phyloP scores from a whole-genome alignment of 805 yeast genomes.

The Maudiozyma bulderi region DNA sequence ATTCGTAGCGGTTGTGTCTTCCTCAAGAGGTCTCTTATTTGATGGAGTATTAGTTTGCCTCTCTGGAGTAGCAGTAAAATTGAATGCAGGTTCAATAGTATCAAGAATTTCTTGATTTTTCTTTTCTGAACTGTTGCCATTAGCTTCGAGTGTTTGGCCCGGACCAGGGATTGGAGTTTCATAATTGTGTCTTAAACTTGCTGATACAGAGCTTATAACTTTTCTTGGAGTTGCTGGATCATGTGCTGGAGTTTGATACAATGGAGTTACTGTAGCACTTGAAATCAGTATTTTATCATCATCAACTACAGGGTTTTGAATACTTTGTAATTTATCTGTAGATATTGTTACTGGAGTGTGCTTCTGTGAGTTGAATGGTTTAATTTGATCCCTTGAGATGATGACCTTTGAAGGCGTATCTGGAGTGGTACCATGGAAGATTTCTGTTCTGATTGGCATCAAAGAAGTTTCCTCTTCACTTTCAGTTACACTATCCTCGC shows the following conservation, averaged over 20 bases:
- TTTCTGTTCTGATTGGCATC: slow-evolving; percentile 11
- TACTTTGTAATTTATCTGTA: neutral
- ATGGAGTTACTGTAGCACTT: neutral
- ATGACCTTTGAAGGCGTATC: neutral
- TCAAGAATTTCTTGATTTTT: neutral
- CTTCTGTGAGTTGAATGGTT: no score
- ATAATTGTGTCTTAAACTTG: neutral
- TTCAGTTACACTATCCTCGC: slow-evolving; percentile 29
- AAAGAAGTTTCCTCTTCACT: slow-evolving; percentile 31
- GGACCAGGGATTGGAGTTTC: slow-evolving; percentile 1
- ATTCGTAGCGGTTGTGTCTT: no score
- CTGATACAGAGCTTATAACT: neutral
- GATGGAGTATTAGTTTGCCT: neutral
- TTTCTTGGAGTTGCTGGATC: slow-evolving; percentile 3
- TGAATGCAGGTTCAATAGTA: neutral
- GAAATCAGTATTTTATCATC: neutral
- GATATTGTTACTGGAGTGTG: no score
- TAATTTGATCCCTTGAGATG: neutral
- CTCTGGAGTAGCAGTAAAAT: neutral
- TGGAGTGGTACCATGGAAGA: slow-evolving; percentile 6
- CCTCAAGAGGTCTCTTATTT: neutral
- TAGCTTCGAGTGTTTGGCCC: neutral
- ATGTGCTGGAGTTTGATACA: no score
- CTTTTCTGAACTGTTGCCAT: neutral
- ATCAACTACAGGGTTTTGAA: neutral